Base-by-base conservation (phyloP, 257 asterid species). In the Jacaranda mimosifolia region DNA sequence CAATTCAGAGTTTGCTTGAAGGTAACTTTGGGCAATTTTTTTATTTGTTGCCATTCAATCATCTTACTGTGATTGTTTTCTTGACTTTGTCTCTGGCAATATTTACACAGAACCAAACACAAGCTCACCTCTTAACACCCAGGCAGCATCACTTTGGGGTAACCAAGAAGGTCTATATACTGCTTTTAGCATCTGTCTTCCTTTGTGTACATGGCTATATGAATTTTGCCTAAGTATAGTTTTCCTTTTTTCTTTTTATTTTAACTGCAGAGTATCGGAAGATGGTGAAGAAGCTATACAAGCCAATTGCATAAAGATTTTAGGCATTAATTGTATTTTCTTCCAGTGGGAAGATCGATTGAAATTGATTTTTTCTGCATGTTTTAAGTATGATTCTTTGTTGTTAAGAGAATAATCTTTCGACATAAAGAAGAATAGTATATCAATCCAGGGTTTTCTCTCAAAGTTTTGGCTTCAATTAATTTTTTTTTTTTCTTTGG, bases 1-100 rank as follows among this genome's bases (percentile, higher is more conserved):
- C 97, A 3, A 89, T 95, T 52, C 94, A 95, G 89, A 95, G 99
- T 80, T 77, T 95, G 86, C 94, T 93, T 72, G 99, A 97, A 90
- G 99, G 99, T 94, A 85, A 76, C 65, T 13, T 43, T n/a, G 11
- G 42, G 10, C 3, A 2, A 13, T 10, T 19, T 40, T 14, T 15
- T 9, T 59, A 5, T 8, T 13, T 17, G 4, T 17, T 35, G 8
- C 35, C 19, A 5, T 15, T 17, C 60, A 35, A 60, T 17, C 3
- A 1, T 59, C 36, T 43, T 14, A 36, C 48, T 49, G 0, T 48
- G 12, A 3, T 42, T 40, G 55, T 43, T 19, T 26, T 55, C 1
- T 13, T 52, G 4, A 5, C 15, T 3, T 4, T 64, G 43, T 70
- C 18, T 79, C 56, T 57, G 49, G 66, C 17, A 65, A 19, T 35